These are phyloP conservation scores for Pseudogymnoascus sp. DNA, from an alignment of 2,329 filamentous ascomycete genomes.

Conservation along the genomic window DNA sequence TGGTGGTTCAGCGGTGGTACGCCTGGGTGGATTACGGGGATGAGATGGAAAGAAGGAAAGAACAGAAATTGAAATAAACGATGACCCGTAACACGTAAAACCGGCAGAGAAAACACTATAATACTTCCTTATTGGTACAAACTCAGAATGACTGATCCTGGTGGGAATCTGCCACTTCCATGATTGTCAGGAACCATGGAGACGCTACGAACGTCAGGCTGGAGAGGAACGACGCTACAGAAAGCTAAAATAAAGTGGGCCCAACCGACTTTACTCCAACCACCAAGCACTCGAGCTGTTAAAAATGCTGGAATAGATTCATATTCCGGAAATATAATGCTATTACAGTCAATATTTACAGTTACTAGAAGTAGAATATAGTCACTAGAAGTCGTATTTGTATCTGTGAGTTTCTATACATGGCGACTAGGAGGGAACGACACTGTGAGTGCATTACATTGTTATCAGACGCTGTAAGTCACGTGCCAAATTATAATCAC, in stretches of 20 bases:
- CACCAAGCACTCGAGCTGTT: neutral
- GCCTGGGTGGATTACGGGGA: neutral
- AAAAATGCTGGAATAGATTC: neutral
- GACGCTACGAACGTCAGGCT: neutral
- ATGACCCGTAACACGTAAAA: neutral
- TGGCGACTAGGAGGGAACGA: neutral
- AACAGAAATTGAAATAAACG: neutral
- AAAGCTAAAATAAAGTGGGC: neutral
- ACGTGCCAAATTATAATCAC: neutral
- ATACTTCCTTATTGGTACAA: conserved; percentile 3
- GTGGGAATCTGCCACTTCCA: neutral
- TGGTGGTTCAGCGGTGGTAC: neutral
- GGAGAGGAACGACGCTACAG: neutral
- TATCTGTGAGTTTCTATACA: neutral
- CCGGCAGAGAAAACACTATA: neutral
- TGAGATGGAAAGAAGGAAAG: neutral
- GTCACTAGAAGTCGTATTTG: neutral
- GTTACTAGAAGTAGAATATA: neutral
- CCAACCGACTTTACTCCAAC: neutral
- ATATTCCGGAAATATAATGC: neutral
- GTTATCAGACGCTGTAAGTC: neutral
- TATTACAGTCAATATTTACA: neutral
- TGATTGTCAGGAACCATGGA: neutral
- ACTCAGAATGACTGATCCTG: neutral
- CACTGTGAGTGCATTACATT: neutral